Evolutionary conservation across 768 basidiomycete genomes (phyloP), one percentile per base, ranked within the genome.

Genomic region (Mycena alexandri): DNA sequence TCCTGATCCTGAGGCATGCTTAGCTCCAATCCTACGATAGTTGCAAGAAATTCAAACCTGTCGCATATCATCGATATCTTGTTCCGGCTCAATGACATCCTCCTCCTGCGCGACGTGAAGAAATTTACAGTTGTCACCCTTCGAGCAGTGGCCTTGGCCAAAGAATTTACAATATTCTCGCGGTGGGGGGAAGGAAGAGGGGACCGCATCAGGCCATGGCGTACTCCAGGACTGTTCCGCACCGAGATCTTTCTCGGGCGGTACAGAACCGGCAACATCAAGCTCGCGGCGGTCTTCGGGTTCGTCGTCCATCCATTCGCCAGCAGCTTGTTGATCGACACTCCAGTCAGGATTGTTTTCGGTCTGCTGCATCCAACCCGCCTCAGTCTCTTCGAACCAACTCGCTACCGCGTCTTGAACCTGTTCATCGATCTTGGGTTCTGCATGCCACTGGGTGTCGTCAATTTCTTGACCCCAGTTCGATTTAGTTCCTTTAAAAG

Each of bases 111-210:
- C 21, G 44, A 56, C 59, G 44, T 69, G 68, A 14, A 29, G 55
- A 24, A 63, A 61, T 10, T 21, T 0, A 48, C 68, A 69, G 5
- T 14, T 0, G 12, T 65, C 68, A 11, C 63, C 68, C 4, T 33
- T 51, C 17, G 12, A 6, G 29, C 68, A 69, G 36, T 61, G 29
- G 2, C 68, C 68, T 53, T 69, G 68, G 5, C 68, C 68, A 17
- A 56, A 69, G 29, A 36, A 65, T 43, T 54, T 59, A 38, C 68
- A 69, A 42, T 50, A 50, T 3, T 21, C 51, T 12, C 52, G 56
- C 12, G 2, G 36, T 33, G 51, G 13, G 8, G 51, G 57, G 25
- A 54, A 36, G 34, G 29, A 51, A 21, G 44, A 51, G 17, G 57
- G 57, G 9, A 47, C 43, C 47, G 64, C 34, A 16, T 47, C 51